phyloP scores from a whole-genome alignment of 805 yeast species.

The Zygosaccharomyces kombuchaensis region DNA sequence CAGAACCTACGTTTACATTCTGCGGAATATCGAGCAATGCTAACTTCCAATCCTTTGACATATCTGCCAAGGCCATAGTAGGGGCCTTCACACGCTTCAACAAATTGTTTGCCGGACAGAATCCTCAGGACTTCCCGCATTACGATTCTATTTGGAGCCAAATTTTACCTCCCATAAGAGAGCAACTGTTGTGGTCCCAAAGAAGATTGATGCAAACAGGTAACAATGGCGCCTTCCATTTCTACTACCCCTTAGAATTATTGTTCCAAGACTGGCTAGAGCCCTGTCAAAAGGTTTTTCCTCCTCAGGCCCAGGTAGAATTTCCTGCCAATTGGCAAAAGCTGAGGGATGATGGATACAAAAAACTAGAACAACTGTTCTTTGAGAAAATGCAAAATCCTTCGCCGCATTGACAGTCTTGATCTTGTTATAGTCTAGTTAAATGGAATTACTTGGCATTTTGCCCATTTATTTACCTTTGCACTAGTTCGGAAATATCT shows the following conservation, averaged over 20 bases:
- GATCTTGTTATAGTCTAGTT: neutral
- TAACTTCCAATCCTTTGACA: constrained; percentile 20
- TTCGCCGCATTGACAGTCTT: neutral
- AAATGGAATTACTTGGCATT: neutral
- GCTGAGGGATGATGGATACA: constrained; percentile 13
- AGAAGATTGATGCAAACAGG: constrained; percentile 15
- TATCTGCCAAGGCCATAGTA: constrained; percentile 18
- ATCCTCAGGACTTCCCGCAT: constrained; percentile 16
- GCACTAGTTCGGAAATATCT: constrained; percentile 8
- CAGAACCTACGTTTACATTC: constrained; percentile 45
- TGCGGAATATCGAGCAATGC: constrained; percentile 36
- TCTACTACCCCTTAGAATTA: constrained; percentile 15
- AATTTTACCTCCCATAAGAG: constrained; percentile 18
- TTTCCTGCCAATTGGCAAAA: constrained; percentile 15
- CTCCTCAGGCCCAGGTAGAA: constrained; percentile 7
- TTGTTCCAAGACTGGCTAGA: constrained; percentile 16
- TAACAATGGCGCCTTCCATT: constrained; percentile 19
- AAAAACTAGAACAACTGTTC: constrained; percentile 9
- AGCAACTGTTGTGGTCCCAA: constrained; percentile 19
- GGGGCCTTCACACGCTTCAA: constrained; percentile 19
- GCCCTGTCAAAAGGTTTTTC: constrained; percentile 13
- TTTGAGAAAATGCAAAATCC: constrained; percentile 6
- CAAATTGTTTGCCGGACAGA: constrained; percentile 7
- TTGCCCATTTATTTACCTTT: constrained; percentile 1
- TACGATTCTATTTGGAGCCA: constrained; percentile 21